phyloP scores from a whole-genome alignment of 2,329 filamentous ascomycete genomes.

The Exophiala sp. region DNA sequence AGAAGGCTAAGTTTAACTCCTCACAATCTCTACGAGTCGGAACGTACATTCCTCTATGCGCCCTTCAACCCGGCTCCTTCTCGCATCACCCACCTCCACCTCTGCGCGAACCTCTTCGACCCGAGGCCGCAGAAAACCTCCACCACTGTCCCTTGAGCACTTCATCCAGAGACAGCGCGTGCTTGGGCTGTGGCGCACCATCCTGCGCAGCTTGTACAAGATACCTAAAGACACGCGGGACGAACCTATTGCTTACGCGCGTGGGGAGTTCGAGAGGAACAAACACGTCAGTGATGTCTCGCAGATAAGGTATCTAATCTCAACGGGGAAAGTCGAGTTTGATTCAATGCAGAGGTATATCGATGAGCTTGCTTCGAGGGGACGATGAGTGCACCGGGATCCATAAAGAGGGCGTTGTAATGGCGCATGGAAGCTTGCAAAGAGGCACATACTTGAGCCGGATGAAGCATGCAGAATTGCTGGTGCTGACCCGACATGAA shows the following conservation, averaged over 20 bases:
- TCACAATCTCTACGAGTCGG: no score
- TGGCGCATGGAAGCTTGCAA: background rate
- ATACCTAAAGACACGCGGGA: conserved; percentile 36
- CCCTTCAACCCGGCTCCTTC: background rate
- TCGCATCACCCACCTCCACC: background rate
- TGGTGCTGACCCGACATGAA: background rate
- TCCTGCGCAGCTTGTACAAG: conserved; percentile 41
- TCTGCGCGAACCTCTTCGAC: background rate
- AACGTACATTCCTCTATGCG: background rate
- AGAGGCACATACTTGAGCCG: background rate
- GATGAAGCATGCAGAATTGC: background rate
- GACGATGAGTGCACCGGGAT: background rate
- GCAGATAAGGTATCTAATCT: conserved; percentile 46
- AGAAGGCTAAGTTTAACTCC: no score
- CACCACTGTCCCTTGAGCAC: conserved; percentile 27
- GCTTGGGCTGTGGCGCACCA: conserved; percentile 42
- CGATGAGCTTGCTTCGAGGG: conserved; percentile 39
- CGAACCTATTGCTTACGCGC: conserved; percentile 43
- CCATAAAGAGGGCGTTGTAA: background rate
- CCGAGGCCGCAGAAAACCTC: conserved; percentile 2
- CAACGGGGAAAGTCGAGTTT: conserved; percentile 47
- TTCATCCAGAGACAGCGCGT: conserved; percentile 44
- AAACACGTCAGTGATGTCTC: conserved; percentile 39
- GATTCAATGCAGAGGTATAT: conserved; percentile 47
- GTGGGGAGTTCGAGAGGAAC: conserved; percentile 44